Evolutionary conservation across 179 eudicot species (phyloP), one percentile per base, ranked within the genome.

Genomic region (Camellia oleifera): DNA sequence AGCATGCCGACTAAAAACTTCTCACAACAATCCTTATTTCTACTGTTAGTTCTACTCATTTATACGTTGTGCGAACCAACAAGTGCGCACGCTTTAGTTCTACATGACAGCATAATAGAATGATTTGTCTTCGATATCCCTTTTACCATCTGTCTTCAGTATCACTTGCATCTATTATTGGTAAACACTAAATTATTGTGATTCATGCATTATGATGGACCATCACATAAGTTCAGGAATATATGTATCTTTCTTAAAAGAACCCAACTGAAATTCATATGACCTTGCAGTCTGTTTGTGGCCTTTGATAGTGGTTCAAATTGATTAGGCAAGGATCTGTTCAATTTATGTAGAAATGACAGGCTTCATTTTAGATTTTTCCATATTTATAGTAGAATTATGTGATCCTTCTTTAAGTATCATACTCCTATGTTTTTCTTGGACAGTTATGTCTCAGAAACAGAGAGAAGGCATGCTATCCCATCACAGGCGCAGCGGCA

Each of bases 401-500:
- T 42, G 52, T 18, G 61, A 53, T 69, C 20, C 68, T 32, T 54
- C 71, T 0, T 57, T 52, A n/a, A 46, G 42, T 13, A 32, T 79
- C 46, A 12, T 57, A 54, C 72, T 50, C 17, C 54, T 69, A 67
- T 42, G 18, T 77, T 69, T 74, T 66, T 78, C 23, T 75, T 78
- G 74, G 54, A 74, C 89, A 96, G 99, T 79, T 92, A 96, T 85
- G 99, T 96, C 86, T 96, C 99, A 6, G 98, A 96, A 85, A 87
- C 88, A 61, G 90, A 90, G 87, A 91, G 93, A 87, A 89, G 92
- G 83, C 86, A 91, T 76, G 98, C 91, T 78, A 72, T 89, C 79
- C 97, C 99, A 65, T 90, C 92, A 69, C 97, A 90, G 90, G 98
- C 84, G 52, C 98, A 96, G 84, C 96, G 97, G 12, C 98, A 94